Conservation (phyloP, 208 protist genomes). For the Trypanosoma scelopori region DNA sequence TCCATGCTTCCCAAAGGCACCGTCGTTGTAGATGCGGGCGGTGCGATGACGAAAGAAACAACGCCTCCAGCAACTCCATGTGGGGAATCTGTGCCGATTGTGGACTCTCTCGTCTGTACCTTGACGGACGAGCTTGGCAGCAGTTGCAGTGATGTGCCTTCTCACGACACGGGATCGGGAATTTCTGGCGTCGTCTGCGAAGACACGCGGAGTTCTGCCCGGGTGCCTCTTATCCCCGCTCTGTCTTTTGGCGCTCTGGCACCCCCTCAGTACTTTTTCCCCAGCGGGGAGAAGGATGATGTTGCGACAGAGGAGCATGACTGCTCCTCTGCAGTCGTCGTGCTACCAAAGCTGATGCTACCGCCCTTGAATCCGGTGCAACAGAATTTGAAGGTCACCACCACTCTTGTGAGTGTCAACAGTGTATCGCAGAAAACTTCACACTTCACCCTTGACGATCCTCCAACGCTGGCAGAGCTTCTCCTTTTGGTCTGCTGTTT, state of each 20-base stretch:
- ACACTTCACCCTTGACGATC: slow-evolving; percentile 9
- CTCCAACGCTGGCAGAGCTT: slow-evolving; percentile 50
- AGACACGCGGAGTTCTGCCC: background rate
- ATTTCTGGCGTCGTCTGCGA: background rate
- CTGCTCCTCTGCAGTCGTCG: background rate
- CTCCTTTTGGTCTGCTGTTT: slow-evolving; percentile 53
- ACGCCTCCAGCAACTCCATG: background rate
- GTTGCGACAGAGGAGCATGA: background rate
- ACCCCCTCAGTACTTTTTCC: slow-evolving; percentile 63
- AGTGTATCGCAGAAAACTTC: background rate
- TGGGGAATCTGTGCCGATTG: background rate
- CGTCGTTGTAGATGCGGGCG: background rate
- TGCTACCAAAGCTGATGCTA: background rate
- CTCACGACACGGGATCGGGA: background rate
- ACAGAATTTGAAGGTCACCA: background rate
- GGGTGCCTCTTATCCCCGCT: slow-evolving; percentile 36
- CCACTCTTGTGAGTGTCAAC: background rate
- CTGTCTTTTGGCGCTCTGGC: slow-evolving; percentile 46
- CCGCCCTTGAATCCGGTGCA: slow-evolving; percentile 9
- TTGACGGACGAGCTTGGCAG: slow-evolving; percentile 1
- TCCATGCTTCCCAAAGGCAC: slow-evolving; percentile 31
- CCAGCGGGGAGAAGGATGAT: slow-evolving; percentile 39
- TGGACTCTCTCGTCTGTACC: background rate
- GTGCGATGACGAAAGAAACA: background rate
- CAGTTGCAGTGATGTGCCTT: background rate